These are phyloP conservation scores for Mrakia hoshinonis DNA, from an alignment of 768 basidiomycete species.

Conservation along the genomic window DNA sequence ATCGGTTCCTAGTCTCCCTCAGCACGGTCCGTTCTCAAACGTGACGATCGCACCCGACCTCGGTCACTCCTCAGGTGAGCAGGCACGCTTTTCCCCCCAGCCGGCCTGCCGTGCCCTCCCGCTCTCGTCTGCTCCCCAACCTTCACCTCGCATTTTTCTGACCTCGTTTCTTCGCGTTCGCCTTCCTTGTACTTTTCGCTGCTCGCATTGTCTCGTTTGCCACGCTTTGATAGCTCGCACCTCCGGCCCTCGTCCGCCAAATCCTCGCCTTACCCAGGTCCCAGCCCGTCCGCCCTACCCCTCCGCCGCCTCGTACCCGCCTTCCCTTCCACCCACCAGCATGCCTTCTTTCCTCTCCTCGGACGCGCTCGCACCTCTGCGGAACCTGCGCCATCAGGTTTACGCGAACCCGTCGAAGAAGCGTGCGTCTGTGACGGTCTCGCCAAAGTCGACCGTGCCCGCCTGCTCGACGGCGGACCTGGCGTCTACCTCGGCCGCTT, in stretches of 20 bases:
- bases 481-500: not conserved
- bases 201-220: conserved; percentile 16
- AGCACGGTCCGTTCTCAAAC: not conserved
- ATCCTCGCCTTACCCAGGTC: conserved; percentile 38
- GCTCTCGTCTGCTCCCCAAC: not conserved
- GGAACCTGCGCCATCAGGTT: conserved; percentile 23
- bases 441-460: conserved; percentile 44
- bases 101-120: not conserved
- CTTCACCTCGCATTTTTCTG: conserved; percentile 34
- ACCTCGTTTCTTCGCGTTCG: conserved; percentile 34
- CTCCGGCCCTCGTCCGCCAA: not conserved
- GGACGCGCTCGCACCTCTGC: conserved; percentile 18
- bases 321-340: conserved; percentile 14
- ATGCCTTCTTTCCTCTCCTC: conserved; percentile 7
- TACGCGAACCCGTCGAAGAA: conserved; percentile 23
- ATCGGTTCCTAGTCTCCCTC: not conserved
- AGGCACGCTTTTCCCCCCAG: conserved; percentile 31
- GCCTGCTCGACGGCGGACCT: conserved; percentile 2
- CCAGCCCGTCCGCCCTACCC: conserved; percentile 46
- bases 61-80: conserved; percentile 32
- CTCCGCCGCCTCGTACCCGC: conserved; percentile 40
- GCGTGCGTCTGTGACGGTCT: conserved; percentile 49
- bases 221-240: conserved; percentile 20
- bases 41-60: not conserved
- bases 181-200: conserved; percentile 29